Evolutionary conservation across 306 rosid species (phyloP).

Genomic region (Clitoria ternatea): DNA sequence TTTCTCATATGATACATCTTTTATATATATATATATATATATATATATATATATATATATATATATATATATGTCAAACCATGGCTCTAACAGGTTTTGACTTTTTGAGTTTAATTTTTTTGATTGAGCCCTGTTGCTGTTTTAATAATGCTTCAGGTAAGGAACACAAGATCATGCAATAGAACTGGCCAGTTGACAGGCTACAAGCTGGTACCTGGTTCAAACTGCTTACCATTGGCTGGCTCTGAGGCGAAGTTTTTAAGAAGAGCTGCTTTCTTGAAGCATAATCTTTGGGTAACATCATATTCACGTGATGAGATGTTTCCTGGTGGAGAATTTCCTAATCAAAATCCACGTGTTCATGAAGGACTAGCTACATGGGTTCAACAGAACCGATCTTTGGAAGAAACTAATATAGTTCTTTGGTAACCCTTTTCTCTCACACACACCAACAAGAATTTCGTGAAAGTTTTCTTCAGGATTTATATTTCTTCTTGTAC

Average conservation of each 20-base stretch:
- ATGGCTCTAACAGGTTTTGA: background rate
- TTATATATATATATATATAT: no score
- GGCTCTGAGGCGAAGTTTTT: constrained; percentile 85
- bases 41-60: no score
- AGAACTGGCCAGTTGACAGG: constrained; percentile 93
- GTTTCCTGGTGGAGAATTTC: constrained; percentile 94
- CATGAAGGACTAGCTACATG: constrained; percentile 80
- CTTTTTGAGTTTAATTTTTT: background rate
- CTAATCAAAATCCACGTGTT: constrained; percentile 84
- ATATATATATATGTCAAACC: background rate
- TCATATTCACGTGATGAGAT: constrained; percentile 57
- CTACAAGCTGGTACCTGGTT: constrained; percentile 85
- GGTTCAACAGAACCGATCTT: constrained; percentile 66
- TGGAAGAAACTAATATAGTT: constrained; percentile 78
- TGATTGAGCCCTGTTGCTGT: background rate
- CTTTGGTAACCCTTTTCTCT: constrained; percentile 49
- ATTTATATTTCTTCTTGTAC: background rate
- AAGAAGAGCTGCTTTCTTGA: constrained; percentile 89
- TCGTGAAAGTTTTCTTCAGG: background rate
- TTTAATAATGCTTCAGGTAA: constrained; percentile 46
- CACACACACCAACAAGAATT: background rate
- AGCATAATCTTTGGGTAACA: constrained; percentile 93
- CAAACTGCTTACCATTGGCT: constrained; percentile 82
- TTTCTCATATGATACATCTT: no score
- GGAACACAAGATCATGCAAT: constrained; percentile 77